Evolutionary conservation across 2,329 filamentous ascomycete genomes (phyloP).

Genomic region (Dichotomopilus funicola): DNA sequence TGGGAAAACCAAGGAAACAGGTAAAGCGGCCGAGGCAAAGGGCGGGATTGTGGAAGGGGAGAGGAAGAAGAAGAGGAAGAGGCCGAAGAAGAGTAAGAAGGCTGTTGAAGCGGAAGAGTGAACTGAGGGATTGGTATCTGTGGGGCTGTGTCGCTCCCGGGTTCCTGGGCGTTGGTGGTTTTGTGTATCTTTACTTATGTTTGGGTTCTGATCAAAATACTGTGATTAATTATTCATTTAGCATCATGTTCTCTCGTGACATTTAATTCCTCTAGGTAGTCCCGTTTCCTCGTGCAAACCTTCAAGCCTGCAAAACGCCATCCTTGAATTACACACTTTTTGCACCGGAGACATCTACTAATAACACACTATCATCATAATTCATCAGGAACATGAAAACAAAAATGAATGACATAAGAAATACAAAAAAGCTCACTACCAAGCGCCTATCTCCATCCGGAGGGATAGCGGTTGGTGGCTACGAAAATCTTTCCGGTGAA

Average conservation of each 20-base stretch:
- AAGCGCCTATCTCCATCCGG: too few relatives aligned
- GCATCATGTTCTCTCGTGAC: neutral
- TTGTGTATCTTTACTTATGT: neutral
- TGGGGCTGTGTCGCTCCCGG: too few relatives aligned
- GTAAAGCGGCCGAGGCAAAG: slow-evolving; percentile 25
- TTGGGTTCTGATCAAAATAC: neutral
- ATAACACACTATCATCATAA: too few relatives aligned
- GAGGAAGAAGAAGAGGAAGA: slow-evolving; percentile 28
- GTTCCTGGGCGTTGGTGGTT: neutral
- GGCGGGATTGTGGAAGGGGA: slow-evolving; percentile 23
- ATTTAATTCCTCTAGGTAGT: neutral
- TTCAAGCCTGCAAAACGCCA: too few relatives aligned
- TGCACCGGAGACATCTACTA: too few relatives aligned
- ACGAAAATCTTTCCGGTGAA: too few relatives aligned
- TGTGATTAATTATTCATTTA: neutral
- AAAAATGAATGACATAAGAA: too few relatives aligned
- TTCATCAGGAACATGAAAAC: too few relatives aligned
- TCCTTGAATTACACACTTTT: too few relatives aligned
- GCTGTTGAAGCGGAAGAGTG: slow-evolving; percentile 25
- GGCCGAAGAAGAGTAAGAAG: slow-evolving; percentile 33
- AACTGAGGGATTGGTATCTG: neutral
- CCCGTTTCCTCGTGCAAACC: too few relatives aligned
- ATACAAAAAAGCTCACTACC: too few relatives aligned
- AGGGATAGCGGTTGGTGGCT: too few relatives aligned
- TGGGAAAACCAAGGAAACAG: slow-evolving; percentile 20